Evolutionary conservation across 140 eudicot species (phyloP).

Genomic region (Bidens hawaiensis): DNA sequence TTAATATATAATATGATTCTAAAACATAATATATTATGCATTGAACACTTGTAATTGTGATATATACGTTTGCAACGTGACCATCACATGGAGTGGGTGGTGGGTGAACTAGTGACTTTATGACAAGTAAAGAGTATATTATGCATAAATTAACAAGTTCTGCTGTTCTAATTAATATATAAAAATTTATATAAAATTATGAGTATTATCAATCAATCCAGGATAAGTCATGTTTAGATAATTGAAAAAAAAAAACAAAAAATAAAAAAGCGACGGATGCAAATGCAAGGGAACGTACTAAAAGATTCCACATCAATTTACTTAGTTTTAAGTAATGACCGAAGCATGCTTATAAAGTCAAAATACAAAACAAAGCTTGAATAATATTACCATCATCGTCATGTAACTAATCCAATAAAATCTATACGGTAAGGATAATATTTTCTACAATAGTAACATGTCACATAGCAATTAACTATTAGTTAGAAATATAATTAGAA

Average conservation of each 20-base stretch:
- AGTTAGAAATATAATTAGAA: too few species aligned
- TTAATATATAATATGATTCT: neutral
- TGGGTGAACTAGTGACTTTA: constrained; percentile 9
- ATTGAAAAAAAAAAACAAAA: constrained; percentile 7
- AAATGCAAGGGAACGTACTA: constrained; percentile 23
- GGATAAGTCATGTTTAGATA: constrained; percentile 12
- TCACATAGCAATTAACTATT: neutral
- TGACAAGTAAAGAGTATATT: constrained; percentile 15
- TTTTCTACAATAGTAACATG: neutral
- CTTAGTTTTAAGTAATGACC: constrained; percentile 9
- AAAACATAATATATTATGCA: neutral
- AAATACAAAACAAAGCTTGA: constrained; percentile 8
- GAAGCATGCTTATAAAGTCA: constrained; percentile 10
- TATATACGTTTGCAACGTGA: constrained; percentile 18
- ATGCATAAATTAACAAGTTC: neutral
- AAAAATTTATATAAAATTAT: neutral
- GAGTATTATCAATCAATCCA: constrained; percentile 15
- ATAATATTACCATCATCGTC: neutral
- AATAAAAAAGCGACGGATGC: constrained; percentile 1
- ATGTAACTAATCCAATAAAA: neutral
- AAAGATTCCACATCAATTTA: constrained; percentile 26
- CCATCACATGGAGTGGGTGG: constrained; percentile 36
- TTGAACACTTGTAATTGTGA: constrained; percentile 10
- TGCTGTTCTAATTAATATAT: neutral
- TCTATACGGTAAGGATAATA: neutral